phyloP scores from a whole-genome alignment of 495 filamentous ascomycete species.

The Daldinia caldariorum region DNA sequence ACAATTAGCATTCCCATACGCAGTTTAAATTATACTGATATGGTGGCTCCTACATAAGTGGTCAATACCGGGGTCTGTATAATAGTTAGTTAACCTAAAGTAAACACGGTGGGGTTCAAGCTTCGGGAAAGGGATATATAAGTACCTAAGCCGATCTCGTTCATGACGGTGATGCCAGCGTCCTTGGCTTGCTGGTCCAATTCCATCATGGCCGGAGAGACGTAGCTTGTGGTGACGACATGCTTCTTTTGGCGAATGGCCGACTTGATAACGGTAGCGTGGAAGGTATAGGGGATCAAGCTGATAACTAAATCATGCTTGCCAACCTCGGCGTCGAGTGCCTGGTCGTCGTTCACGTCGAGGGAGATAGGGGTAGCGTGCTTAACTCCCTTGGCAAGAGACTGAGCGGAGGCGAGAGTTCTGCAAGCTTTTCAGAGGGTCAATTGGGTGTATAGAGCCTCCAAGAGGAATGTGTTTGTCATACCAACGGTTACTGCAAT shows the following conservation, averaged over 20 bases:
- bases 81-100: background rate
- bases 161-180: constrained; percentile 97
- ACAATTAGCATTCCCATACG: constrained; percentile 11
- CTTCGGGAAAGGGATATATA: constrained; percentile 17
- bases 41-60: constrained; percentile 12
- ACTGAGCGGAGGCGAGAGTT: constrained; percentile 79
- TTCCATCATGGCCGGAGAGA: constrained; percentile 91
- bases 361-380: constrained; percentile 79
- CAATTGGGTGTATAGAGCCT: background rate
- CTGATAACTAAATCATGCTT: constrained; percentile 82
- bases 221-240: constrained; percentile 96
- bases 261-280: constrained; percentile 90
- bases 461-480: constrained; percentile 39
- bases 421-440: constrained; percentile 72
- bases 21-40: background rate
- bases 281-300: constrained; percentile 93
- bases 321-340: constrained; percentile 79
- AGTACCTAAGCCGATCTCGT: constrained; percentile 88
- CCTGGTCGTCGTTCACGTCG: constrained; percentile 77
- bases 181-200: constrained; percentile 84
- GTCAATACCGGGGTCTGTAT: constrained; percentile 39
- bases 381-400: constrained; percentile 75
- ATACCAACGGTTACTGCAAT: constrained; percentile 86
- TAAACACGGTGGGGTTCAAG: constrained; percentile 9
- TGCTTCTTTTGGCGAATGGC: constrained; percentile 93